phyloP scores from a whole-genome alignment of 495 filamentous ascomycete species.

The Clohesyomyces aquaticus region DNA sequence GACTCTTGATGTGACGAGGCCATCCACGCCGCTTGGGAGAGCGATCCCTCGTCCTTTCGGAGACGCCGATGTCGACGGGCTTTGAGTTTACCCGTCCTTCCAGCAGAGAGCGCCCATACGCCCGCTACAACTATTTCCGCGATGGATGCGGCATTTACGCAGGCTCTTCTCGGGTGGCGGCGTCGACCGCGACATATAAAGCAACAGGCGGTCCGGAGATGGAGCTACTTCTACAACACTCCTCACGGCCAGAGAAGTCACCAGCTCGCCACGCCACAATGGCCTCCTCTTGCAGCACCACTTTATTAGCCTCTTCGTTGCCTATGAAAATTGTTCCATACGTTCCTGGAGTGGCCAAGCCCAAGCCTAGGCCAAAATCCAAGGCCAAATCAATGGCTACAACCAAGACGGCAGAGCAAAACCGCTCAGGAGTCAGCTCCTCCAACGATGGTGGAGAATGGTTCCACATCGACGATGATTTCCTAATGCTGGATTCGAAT shows the following conservation, averaged over 20 bases:
- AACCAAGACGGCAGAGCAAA: conserved; percentile 13
- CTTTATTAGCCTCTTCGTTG: conserved; percentile 11
- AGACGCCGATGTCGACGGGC: conserved; percentile 3
- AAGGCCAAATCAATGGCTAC: conserved; percentile 15
- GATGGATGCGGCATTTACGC: conserved; percentile 15
- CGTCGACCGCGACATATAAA: conserved; percentile 13
- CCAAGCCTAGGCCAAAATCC: conserved; percentile 16
- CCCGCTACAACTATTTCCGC: conserved; percentile 6
- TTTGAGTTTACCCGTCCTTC: conserved; percentile 9
- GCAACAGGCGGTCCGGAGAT: conserved; percentile 4
- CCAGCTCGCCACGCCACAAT: conserved; percentile 9
- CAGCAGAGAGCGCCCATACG: background rate
- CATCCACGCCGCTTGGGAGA: conserved; percentile 14
- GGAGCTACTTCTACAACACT: background rate
- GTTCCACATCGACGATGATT: conserved; percentile 15
- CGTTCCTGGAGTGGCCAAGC: conserved; percentile 9
- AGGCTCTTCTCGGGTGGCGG: background rate
- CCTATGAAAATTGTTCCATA: conserved; percentile 18
- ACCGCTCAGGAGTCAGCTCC: conserved; percentile 9
- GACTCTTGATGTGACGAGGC: conserved; percentile 14
- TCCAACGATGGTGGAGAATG: conserved; percentile 9
- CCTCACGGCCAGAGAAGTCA: conserved; percentile 5
- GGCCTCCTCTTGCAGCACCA: conserved; percentile 18
- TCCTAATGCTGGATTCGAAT: conserved; percentile 13
- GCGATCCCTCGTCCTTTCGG: conserved; percentile 1